Percentiles rank a stretch among this genome's conserved stretches.
These are phyloP conservation scores for Coprinellus micaceus DNA, from an alignment of 768 basidiomycete genomes.

Conservation along the genomic window DNA sequence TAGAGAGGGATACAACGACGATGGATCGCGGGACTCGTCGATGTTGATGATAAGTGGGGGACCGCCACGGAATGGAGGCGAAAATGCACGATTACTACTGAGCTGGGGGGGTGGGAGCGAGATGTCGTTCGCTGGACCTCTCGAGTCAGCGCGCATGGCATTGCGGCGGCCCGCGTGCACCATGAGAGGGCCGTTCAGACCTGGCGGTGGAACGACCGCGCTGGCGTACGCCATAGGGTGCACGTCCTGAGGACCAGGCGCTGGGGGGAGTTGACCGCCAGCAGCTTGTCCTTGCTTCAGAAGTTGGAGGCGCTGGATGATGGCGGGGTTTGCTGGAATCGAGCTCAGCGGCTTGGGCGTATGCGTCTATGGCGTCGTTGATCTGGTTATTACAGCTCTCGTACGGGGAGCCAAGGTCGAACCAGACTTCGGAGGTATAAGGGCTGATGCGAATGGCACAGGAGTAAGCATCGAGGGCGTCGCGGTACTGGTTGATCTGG, in stretches of 20 bases:
- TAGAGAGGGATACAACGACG: constrained; percentile 63
- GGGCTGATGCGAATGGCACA: constrained; percentile 98
- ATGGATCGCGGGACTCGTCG: constrained; percentile 67
- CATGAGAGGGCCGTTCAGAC: constrained; percentile 60
- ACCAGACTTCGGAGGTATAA: constrained; percentile 94
- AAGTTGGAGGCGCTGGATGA: constrained; percentile 75
- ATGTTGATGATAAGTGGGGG: constrained; percentile 79
- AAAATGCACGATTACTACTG: constrained; percentile 43
- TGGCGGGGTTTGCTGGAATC: constrained; percentile 82
- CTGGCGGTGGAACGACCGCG: constrained; percentile 66
- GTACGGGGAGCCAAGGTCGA: constrained; percentile 93
- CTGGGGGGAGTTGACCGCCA: constrained; percentile 73
- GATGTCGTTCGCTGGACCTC: constrained; percentile 56
- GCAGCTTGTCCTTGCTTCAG: constrained; percentile 77
- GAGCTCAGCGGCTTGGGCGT: no score
- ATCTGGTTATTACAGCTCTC: constrained; percentile 99
- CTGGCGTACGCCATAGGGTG: constrained; percentile 93
- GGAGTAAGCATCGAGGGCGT: constrained; percentile 97
- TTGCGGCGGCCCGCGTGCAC: constrained; percentile 53
- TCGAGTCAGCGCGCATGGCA: constrained; percentile 63
- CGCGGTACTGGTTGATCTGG: constrained; percentile 99
- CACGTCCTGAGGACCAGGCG: constrained; percentile 92
- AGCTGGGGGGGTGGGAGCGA: constrained; percentile 57
- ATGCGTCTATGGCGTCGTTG: constrained; percentile 97
- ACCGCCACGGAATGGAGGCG: constrained; percentile 76